A percentile compares a stretch with the other conserved stretches of the same genome.
phyloP scores from a whole-genome alignment of 2,329 filamentous ascomycete species.

The Trichoderma polysporum region DNA sequence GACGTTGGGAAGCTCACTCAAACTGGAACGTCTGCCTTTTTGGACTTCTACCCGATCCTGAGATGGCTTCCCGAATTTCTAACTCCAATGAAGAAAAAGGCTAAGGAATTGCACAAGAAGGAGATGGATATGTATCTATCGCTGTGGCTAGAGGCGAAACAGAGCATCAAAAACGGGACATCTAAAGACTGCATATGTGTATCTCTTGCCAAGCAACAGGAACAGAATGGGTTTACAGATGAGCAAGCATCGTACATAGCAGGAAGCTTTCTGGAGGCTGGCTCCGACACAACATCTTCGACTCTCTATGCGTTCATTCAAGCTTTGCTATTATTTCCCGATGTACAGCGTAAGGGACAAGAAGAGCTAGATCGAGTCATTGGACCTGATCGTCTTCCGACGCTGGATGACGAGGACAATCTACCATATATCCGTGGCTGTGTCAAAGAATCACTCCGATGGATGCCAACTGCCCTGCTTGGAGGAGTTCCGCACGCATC shows the following conservation, averaged over 20 bases:
- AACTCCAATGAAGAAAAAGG: not conserved
- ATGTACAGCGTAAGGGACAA: slow-evolving; percentile 43
- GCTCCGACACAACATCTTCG: slow-evolving; percentile 25
- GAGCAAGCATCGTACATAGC: slow-evolving; percentile 11
- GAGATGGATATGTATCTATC: slow-evolving; percentile 24
- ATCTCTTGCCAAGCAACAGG: not conserved
- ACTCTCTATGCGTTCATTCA: slow-evolving; percentile 43
- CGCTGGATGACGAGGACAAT: slow-evolving; percentile 40
- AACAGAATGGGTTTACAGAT: slow-evolving; percentile 23
- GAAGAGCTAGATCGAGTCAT: slow-evolving; percentile 44
- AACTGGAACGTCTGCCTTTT: not conserved
- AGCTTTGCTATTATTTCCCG: slow-evolving; percentile 46
- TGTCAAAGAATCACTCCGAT: slow-evolving; percentile 34
- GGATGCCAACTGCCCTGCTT: slow-evolving; percentile 27
- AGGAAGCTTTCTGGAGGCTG: not conserved
- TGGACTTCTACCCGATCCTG: not conserved
- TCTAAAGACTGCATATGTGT: slow-evolving; percentile 20
- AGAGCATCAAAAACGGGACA: slow-evolving; percentile 12
- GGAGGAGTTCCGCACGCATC: not conserved
- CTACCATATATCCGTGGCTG: slow-evolving; percentile 43
- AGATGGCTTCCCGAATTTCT: not conserved
- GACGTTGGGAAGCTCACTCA: not conserved
- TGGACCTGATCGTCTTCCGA: slow-evolving; percentile 43
- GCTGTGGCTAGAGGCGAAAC: slow-evolving; percentile 21
- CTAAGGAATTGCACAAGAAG: slow-evolving; percentile 19